Evolutionary conservation across 2,329 filamentous ascomycete species (phyloP), one percentile per base, ranked within the genome.

Genomic region (Capronia epimyces): DNA sequence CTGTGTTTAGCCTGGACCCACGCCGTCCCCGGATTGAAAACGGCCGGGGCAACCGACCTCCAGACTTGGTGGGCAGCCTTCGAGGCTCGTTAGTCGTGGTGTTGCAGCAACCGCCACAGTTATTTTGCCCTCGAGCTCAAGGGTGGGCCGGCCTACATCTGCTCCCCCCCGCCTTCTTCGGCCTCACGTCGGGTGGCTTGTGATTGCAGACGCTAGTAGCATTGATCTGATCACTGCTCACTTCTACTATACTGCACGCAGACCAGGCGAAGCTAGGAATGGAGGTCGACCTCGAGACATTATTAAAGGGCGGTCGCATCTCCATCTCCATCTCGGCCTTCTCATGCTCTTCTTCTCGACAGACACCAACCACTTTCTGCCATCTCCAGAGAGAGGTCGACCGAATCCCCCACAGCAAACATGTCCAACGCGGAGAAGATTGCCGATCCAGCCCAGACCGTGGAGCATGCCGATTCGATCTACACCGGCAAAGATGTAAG

Each of bases 401-500:
- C 21, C 22, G 7, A 1, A 29, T 16, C n/a, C 3, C 3, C 22
- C 7, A 24, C 47, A 16, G n/a, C 29, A 49, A 51, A 34, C 25
- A 58, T 58, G 55, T 51, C 55, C n/a, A 46, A 36, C 34, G 9
- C 46, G 6, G 55, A 55, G 39, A 58, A 58, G 52, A 37, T 52
- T 20, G 20, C 27, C 21, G 50, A 43, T 29, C 31, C 32, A 6
- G 20, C 43, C 15, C 39, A 50, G 31, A 51, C 39, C 24, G 18
- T 58, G 13, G 55, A 58, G 25, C 55, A 47, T 2, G 39, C 49
- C 32, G 39, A 46, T 43, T 44, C 52, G n/a, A 50, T 49, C 29
- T 46, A 55, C 49, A 49, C 45, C 13, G 18, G n/a, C 47, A 57
- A 57, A 34, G 49, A 58, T 55, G 55, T 55, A 43, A 58, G 52